phyloP scores from a whole-genome alignment of 352 stramenopile genomes.

The Phytophthora colocasiae region DNA sequence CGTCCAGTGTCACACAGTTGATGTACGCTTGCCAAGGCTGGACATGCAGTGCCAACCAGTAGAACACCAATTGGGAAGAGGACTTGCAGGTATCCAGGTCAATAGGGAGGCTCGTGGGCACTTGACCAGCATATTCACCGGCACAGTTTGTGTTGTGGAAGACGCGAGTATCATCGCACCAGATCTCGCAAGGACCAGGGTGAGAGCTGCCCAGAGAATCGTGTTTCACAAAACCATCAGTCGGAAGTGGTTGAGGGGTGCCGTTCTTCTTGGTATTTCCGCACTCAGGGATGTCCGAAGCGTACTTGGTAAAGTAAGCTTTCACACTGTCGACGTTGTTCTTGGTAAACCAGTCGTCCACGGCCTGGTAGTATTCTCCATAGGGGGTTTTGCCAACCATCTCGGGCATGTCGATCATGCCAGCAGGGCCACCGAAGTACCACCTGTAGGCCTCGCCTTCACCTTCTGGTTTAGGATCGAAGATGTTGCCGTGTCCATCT shows the following conservation, averaged over 20 bases:
- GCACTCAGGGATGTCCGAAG: slow-evolving; percentile 26
- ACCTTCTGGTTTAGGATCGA: slow-evolving; percentile 29
- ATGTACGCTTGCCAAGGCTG: slow-evolving; percentile 56
- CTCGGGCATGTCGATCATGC: slow-evolving; percentile 35
- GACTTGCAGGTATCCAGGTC: slow-evolving; percentile 38
- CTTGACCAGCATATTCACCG: slow-evolving; percentile 25
- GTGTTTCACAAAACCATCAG: slow-evolving; percentile 33
- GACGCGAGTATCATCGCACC: slow-evolving; percentile 49
- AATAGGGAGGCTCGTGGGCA: slow-evolving; percentile 41
- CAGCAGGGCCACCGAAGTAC: slow-evolving; percentile 35
- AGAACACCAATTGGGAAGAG: slow-evolving; percentile 43
- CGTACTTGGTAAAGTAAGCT: slow-evolving; percentile 36
- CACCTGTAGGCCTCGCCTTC: slow-evolving; percentile 17
- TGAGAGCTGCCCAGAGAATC: slow-evolving; percentile 41
- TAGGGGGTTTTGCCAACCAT: slow-evolving; percentile 30
- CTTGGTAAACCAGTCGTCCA: slow-evolving; percentile 38
- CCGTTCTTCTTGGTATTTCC: slow-evolving; percentile 37
- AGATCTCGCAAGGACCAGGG: slow-evolving; percentile 53
- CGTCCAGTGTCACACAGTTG: slow-evolving; percentile 43
- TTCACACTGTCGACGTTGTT: slow-evolving; percentile 40
- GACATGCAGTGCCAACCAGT: slow-evolving; percentile 49
- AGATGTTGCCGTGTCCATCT: slow-evolving; percentile 38
- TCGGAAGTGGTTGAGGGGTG: slow-evolving; percentile 23
- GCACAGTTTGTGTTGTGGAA: slow-evolving; percentile 50
- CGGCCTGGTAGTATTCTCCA: slow-evolving; percentile 36